These are phyloP conservation scores for Chrysosphaeria jannelii DNA, from an alignment of 2,329 filamentous ascomycete species.

Conservation along the genomic window DNA sequence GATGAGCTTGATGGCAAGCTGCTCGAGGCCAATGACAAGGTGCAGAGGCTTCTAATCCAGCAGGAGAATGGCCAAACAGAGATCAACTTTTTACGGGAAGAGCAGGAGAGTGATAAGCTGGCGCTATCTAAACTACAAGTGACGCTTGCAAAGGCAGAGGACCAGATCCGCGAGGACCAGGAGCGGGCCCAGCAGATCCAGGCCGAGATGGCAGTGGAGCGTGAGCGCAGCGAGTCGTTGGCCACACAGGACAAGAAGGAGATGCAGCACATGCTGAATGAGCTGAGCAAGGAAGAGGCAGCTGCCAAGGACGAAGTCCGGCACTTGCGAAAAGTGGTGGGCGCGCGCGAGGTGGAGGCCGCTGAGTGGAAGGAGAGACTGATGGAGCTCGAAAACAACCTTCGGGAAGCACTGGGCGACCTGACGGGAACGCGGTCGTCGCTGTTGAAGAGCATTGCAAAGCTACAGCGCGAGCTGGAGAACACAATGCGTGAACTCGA, in stretches of 20 bases:
- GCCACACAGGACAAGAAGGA: constrained; percentile 80
- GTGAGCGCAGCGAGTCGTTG: constrained; percentile 62
- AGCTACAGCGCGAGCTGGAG: constrained; percentile 67
- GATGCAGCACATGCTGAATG: constrained; percentile 74
- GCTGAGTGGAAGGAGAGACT: constrained; percentile 75
- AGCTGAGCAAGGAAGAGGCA: constrained; percentile 62
- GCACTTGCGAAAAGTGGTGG: constrained; percentile 53
- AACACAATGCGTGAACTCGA: constrained; percentile 61
- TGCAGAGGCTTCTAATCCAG: constrained; percentile 63
- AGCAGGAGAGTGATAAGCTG: constrained; percentile 94
- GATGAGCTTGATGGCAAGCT: constrained; percentile 64
- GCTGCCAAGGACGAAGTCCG: constrained; percentile 64
- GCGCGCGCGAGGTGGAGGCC: constrained; percentile 62
- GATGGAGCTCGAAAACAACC: constrained; percentile 64
- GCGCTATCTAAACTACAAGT: constrained; percentile 85
- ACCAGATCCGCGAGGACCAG: constrained; percentile 55
- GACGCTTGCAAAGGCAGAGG: constrained; percentile 47
- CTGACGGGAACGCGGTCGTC: constrained; percentile 62
- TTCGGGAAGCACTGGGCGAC: constrained; percentile 67
- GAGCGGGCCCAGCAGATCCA: constrained; percentile 46
- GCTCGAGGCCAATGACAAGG: constrained; percentile 61
- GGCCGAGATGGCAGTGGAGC: constrained; percentile 46
- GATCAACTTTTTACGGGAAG: constrained; percentile 80
- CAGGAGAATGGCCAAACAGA: constrained; percentile 80
- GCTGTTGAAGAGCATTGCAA: constrained; percentile 59